phyloP scores from a whole-genome alignment of 176 grass and related monocot species.

The Bothriochloa decipiens region DNA sequence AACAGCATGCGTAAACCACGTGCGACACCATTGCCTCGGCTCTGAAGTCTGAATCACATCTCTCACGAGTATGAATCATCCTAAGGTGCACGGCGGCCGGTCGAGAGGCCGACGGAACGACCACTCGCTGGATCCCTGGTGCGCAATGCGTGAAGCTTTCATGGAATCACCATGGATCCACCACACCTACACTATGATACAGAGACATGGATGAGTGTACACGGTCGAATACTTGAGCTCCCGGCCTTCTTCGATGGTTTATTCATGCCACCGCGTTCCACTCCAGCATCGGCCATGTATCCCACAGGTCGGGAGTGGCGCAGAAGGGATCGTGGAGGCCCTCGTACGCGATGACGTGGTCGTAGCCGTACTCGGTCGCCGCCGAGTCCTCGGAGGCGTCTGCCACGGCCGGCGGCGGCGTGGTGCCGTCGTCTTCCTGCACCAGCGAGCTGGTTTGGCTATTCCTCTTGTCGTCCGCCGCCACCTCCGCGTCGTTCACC shows the following conservation, averaged over 20 bases:
- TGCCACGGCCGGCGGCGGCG: background rate
- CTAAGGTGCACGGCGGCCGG: background rate
- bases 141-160: too few relatives aligned
- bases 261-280: slow-evolving; percentile 54
- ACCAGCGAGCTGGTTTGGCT: slow-evolving; percentile 4
- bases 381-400: slow-evolving; percentile 29
- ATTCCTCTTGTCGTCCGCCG: slow-evolving; percentile 15
- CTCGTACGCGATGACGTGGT: slow-evolving; percentile 6
- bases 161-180: slow-evolving; percentile 3
- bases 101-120: background rate
- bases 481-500: slow-evolving; percentile 6
- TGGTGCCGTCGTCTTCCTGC: slow-evolving; percentile 7
- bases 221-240: background rate
- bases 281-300: slow-evolving; percentile 54
- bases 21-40: background rate
- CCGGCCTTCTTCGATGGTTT: background rate
- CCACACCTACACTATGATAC: slow-evolving; percentile 4
- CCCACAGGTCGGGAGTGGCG: slow-evolving; percentile 54
- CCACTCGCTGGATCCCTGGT: too few relatives aligned
- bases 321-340: slow-evolving; percentile 44
- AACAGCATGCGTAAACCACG: background rate
- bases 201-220: background rate
- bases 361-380: background rate
- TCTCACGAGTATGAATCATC: background rate
- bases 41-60: background rate